These are phyloP conservation scores for Xylaria nigripes DNA, from an alignment of 495 filamentous ascomycete species.

Conservation along the genomic window DNA sequence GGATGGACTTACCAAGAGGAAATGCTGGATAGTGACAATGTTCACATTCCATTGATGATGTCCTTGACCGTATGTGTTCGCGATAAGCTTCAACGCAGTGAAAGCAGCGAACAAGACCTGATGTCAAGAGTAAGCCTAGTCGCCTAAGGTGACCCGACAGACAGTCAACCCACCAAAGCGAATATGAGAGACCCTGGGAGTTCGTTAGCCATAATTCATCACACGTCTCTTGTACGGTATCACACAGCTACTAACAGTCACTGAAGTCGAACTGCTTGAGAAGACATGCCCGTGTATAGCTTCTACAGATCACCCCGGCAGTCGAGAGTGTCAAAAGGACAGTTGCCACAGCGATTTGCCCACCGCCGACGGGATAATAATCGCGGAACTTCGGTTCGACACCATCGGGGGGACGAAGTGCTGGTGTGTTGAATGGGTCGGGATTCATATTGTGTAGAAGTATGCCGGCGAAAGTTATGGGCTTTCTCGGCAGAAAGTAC, in stretches of 20 bases:
- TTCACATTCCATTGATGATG: constrained; percentile 9
- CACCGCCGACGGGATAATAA: constrained; percentile 2
- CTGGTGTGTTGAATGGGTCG: constrained; percentile 2
- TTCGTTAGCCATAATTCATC: background rate
- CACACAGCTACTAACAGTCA: constrained; percentile 2
- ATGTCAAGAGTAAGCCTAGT: background rate
- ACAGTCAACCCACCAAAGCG: background rate
- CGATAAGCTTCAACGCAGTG: background rate
- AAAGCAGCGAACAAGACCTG: constrained; percentile 1
- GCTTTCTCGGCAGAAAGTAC: background rate
- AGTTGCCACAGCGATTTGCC: constrained; percentile 2
- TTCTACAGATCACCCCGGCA: background rate
- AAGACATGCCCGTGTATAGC: constrained; percentile 1
- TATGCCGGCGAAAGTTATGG: background rate
- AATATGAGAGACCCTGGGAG: constrained; percentile 3
- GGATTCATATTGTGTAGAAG: background rate
- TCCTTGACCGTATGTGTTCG: constrained; percentile 6
- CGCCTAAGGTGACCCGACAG: background rate
- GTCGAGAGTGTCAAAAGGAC: background rate
- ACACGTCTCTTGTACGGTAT: background rate
- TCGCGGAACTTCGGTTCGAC: background rate
- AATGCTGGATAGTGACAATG: background rate
- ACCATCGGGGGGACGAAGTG: background rate
- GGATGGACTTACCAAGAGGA: constrained; percentile 3
- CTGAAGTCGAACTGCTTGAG: constrained; percentile 4